Conservation (phyloP, 495 filamentous ascomycete genomes). For the Cercophora scortea region DNA sequence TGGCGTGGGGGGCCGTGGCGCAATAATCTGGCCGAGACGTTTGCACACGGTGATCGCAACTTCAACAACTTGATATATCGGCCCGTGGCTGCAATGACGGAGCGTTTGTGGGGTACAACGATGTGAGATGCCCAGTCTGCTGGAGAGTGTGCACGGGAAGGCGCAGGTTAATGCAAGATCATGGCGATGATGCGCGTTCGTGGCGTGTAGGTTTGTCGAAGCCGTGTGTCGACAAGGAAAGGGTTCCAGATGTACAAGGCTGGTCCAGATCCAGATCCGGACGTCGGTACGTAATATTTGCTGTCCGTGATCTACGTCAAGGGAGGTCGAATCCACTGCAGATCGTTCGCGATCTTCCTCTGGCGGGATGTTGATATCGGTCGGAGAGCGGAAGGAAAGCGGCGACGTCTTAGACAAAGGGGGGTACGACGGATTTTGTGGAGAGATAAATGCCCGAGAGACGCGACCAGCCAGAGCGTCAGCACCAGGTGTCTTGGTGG, state of each 20-base stretch:
- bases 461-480: too few species aligned
- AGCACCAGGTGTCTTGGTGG: too few species aligned
- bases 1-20: constrained; percentile 3
- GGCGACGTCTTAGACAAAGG: background rate
- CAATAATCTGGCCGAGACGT: background rate
- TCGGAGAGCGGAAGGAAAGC: background rate
- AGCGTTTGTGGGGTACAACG: background rate
- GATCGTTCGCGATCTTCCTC: too few species aligned
- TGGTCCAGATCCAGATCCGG: background rate
- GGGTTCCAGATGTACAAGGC: background rate
- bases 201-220: background rate
- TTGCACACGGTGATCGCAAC: background rate
- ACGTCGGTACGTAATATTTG: background rate
- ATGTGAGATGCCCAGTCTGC: background rate
- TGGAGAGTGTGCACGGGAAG: background rate
- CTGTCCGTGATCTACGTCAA: background rate
- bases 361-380: too few species aligned
- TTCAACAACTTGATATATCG: background rate
- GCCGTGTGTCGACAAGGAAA: background rate
- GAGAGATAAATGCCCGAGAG: background rate
- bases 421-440: background rate
- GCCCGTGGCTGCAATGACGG: constrained; percentile 1
- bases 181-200: background rate
- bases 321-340: background rate
- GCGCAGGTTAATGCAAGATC: background rate